Percentiles rank a stretch among this genome's conserved stretches.
phyloP scores from a whole-genome alignment of 2,329 filamentous ascomycete genomes.

The Rhinocladiella similis region DNA sequence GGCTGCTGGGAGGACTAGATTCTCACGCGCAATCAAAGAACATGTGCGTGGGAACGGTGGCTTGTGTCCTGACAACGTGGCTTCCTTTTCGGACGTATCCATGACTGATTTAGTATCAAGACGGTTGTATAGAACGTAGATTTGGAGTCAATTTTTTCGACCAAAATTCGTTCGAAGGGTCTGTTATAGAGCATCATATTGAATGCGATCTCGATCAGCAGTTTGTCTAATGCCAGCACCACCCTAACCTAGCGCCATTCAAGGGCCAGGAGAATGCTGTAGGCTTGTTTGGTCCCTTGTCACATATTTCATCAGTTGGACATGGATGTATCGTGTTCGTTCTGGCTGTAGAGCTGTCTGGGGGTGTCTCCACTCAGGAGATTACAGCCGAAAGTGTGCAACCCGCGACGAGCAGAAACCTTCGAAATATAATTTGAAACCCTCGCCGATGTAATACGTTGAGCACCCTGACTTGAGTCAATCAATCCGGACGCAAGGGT shows the following conservation, averaged over 20 bases:
- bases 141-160: not conserved
- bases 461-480: too few species aligned
- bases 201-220: not conserved
- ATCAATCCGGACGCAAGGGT: too few species aligned
- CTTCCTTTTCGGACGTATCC: not conserved
- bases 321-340: not conserved
- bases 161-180: not conserved
- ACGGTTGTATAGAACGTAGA: not conserved
- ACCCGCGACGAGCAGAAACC: too few species aligned
- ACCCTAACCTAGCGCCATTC: not conserved
- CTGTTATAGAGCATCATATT: not conserved
- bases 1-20: conserved; percentile 1
- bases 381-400: too few species aligned
- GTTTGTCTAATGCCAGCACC: not conserved
- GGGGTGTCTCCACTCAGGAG: too few species aligned
- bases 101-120: not conserved
- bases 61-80: not conserved
- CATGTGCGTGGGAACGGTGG: not conserved
- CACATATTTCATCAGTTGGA: not conserved
- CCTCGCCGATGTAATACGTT: too few species aligned
- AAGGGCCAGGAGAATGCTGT: not conserved
- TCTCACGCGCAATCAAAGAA: not conserved
- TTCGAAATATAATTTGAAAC: too few species aligned
- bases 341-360: not conserved
- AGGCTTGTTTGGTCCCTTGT: not conserved